phyloP scores from a whole-genome alignment of 2,329 filamentous ascomycete genomes.

The Teratosphaeria pseudoeucalypti region DNA sequence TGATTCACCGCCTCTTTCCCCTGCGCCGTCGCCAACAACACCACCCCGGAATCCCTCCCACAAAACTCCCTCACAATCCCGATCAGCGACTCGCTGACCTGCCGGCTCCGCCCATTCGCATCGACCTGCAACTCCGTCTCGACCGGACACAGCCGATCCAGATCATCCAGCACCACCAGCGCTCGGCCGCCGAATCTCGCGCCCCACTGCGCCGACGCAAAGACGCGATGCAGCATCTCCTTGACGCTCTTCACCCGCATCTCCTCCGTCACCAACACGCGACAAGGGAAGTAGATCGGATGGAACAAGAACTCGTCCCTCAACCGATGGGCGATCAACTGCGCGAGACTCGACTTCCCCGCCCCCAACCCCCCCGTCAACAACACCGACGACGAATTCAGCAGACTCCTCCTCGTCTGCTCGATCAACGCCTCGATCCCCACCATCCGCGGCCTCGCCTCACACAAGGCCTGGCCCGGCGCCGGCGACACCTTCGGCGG shows the following conservation, averaged over 20 bases:
- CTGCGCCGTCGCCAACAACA: constrained; percentile 82
- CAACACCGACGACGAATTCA: constrained; percentile 78
- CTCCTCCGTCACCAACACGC: constrained; percentile 81
- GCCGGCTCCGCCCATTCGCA: constrained; percentile 83
- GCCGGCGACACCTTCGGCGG: constrained; percentile 48
- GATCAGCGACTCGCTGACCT: constrained; percentile 82
- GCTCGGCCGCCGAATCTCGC: constrained; percentile 74
- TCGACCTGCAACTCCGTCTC: constrained; percentile 93
- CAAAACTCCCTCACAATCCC: constrained; percentile 78
- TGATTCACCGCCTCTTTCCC: constrained; percentile 88
- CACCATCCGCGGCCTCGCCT: constrained; percentile 54
- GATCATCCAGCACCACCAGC: constrained; percentile 79
- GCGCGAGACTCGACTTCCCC: constrained; percentile 76
- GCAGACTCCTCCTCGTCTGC: constrained; percentile 64
- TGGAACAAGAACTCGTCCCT: constrained; percentile 66
- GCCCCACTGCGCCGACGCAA: constrained; percentile 85
- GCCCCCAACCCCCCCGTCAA: constrained; percentile 81
- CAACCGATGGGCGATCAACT: constrained; percentile 63
- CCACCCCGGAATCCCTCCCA: constrained; percentile 65
- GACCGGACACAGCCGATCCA: constrained; percentile 83
- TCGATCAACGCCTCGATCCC: constrained; percentile 71
- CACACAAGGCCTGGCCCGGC: constrained; percentile 45
- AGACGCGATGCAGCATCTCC: constrained; percentile 71
- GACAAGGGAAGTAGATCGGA: constrained; percentile 75
- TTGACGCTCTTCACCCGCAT: constrained; percentile 83